These are phyloP conservation scores for Athelia psychrophila DNA, from an alignment of 1,284 basidiomycete genomes.

Conservation along the genomic window DNA sequence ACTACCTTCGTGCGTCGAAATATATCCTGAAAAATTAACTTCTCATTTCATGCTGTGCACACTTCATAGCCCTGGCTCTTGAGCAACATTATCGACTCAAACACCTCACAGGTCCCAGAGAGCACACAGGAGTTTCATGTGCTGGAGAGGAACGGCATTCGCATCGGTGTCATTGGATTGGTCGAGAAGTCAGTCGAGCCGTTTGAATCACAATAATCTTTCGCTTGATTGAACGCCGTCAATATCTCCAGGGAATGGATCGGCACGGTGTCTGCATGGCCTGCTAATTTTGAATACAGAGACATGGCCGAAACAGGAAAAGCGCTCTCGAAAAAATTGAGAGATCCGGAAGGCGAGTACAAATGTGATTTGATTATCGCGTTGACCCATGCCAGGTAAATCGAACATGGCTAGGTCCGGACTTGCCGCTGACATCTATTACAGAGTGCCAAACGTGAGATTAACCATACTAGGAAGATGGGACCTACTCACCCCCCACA, in stretches of 20 bases:
- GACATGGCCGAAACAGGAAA: constrained; percentile 67
- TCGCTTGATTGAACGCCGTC: no score
- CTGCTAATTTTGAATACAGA: constrained; percentile 64
- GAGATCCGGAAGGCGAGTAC: constrained; percentile 68
- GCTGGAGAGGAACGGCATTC: constrained; percentile 64
- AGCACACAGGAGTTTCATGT: constrained; percentile 58
- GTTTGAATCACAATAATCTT: neutral
- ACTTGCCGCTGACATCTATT: constrained; percentile 3
- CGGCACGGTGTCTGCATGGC: constrained; percentile 82
- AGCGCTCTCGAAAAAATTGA: constrained; percentile 66
- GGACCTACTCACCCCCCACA: constrained; percentile 47
- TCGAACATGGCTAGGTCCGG: neutral
- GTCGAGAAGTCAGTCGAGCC: constrained; percentile 67
- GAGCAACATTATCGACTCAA: constrained; percentile 71
- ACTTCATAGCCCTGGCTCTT: constrained; percentile 64
- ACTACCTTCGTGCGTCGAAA: constrained; percentile 56
- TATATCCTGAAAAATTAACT: constrained; percentile 11
- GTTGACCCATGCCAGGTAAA: constrained; percentile 71
- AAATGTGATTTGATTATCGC: constrained; percentile 80
- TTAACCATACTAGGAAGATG: constrained; percentile 1
- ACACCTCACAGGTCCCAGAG: constrained; percentile 56
- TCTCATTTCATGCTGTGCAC: neutral
- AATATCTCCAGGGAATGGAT: constrained; percentile 72
- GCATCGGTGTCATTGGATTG: constrained; percentile 78
- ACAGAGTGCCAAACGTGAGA: constrained; percentile 57